Evolutionary conservation across 2,329 filamentous ascomycete genomes (phyloP).

Genomic region (Talaromyces rugulosus): DNA sequence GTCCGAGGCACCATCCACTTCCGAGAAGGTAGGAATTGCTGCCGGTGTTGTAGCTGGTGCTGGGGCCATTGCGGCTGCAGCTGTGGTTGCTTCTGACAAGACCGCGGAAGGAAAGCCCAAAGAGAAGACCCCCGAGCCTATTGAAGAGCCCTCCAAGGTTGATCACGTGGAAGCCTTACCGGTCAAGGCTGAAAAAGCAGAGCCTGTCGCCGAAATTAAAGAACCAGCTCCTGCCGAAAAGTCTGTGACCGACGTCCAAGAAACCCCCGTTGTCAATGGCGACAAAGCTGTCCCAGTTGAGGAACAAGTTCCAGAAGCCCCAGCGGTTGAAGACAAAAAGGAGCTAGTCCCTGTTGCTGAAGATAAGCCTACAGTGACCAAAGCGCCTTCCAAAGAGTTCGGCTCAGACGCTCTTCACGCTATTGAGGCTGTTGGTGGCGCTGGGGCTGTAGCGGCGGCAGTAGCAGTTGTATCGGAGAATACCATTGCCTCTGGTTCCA

Average conservation of each 20-base stretch:
- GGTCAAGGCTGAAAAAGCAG: not conserved
- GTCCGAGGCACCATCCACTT: conserved; percentile 3
- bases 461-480: conserved; percentile 8
- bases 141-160: not conserved
- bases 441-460: conserved; percentile 8
- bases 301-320: not conserved
- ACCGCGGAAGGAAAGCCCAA: conserved; percentile 13
- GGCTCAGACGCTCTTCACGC: conserved; percentile 2
- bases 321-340: not conserved
- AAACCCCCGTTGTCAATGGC: not conserved
- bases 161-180: not conserved
- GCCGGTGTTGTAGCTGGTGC: conserved; percentile 18
- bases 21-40: conserved; percentile 21
- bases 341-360: not conserved
- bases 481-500: not conserved
- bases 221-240: not conserved
- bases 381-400: conserved; percentile 17
- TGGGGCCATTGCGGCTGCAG: conserved; percentile 8
- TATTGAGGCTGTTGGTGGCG: conserved; percentile 5
- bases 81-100: conserved; percentile 17
- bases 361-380: not conserved
- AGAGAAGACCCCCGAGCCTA: not conserved
- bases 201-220: not conserved
- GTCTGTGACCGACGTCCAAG: not conserved
- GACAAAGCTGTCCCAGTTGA: not conserved